A percentile compares a stretch with the other conserved stretches of the same genome.
Evolutionary conservation across 2,329 filamentous ascomycete species (phyloP).

Genomic region (Plenodomus biglobosus): DNA sequence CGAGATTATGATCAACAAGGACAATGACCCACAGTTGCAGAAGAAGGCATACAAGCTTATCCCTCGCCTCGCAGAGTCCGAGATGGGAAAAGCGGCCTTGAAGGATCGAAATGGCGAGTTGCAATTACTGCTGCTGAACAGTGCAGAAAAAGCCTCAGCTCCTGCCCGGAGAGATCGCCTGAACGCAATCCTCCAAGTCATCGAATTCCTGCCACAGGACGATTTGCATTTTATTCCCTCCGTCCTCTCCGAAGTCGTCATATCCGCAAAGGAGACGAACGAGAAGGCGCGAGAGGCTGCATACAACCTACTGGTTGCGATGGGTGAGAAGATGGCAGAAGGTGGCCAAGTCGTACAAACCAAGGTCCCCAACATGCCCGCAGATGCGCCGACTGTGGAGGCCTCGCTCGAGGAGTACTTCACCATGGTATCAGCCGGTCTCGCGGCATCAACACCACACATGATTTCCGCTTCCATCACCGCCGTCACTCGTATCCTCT

Average conservation of each 20-base stretch:
- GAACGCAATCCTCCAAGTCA: constrained; percentile 75
- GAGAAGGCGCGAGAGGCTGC: constrained; percentile 88
- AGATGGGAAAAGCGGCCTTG: constrained; percentile 74
- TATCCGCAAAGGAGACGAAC: constrained; percentile 96
- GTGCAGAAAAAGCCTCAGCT: constrained; percentile 80
- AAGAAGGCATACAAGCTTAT: constrained; percentile 99
- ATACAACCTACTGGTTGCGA: constrained; percentile 84
- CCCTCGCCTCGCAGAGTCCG: constrained; percentile 80
- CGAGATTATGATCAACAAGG: constrained; percentile 75
- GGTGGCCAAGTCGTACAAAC: constrained; percentile 79
- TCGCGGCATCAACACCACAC: constrained; percentile 89
- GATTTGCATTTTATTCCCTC: constrained; percentile 92
- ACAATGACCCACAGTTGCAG: constrained; percentile 86
- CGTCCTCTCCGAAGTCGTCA: constrained; percentile 89
- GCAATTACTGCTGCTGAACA: constrained; percentile 76
- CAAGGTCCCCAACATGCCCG: constrained; percentile 83
- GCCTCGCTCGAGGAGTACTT: constrained; percentile 94
- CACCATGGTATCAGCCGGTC: constrained; percentile 95
- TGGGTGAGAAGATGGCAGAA: constrained; percentile 79
- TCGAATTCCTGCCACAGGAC: constrained; percentile 73
- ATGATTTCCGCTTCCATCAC: constrained; percentile 99
- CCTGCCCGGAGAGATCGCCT: constrained; percentile 86
- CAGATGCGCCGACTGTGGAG: constrained; percentile 72
- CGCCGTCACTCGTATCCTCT: constrained; percentile 87
- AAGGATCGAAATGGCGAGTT: constrained; percentile 74